Conservation (phyloP, 352 stramenopile genomes). For the Aphanomyces stellatus region DNA sequence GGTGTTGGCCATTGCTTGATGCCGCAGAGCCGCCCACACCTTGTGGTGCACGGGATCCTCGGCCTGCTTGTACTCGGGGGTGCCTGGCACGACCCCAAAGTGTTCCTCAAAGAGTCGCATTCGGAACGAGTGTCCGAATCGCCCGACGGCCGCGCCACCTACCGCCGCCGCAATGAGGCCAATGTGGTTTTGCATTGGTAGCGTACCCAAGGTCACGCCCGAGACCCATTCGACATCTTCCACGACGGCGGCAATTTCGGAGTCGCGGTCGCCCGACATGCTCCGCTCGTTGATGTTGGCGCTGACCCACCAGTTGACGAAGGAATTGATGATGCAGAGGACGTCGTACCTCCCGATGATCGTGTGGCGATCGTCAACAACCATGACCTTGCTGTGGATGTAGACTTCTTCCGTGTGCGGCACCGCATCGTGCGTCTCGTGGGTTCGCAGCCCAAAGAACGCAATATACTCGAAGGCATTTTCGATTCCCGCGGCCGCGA, state of each 20-base stretch:
- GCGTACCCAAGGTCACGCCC: constrained; percentile 29
- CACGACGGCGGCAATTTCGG: constrained; percentile 78
- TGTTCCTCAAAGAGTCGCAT: constrained; percentile 85
- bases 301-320: not conserved
- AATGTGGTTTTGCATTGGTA: not conserved
- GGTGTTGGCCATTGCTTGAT: constrained; percentile 75
- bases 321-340: not conserved
- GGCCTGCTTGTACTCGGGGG: constrained; percentile 46
- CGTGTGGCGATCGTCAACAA: constrained; percentile 66
- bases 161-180: constrained; percentile 10
- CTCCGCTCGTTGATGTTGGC: constrained; percentile 85
- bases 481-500: constrained; percentile 63
- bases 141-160: constrained; percentile 46
- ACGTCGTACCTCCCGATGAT: constrained; percentile 53
- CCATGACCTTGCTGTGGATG: constrained; percentile 89
- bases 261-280: constrained; percentile 80
- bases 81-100: constrained; percentile 49
- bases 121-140: constrained; percentile 77
- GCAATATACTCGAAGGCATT: constrained; percentile 84
- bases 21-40: constrained; percentile 76
- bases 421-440: constrained; percentile 30
- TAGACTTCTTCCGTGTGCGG: constrained; percentile 73
- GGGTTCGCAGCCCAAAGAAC: constrained; percentile 72
- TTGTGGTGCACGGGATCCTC: constrained; percentile 47
- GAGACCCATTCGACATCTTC: constrained; percentile 70